These are phyloP conservation scores for Neurospora intermedia DNA, from an alignment of 495 filamentous ascomycete species.

Conservation along the genomic window DNA sequence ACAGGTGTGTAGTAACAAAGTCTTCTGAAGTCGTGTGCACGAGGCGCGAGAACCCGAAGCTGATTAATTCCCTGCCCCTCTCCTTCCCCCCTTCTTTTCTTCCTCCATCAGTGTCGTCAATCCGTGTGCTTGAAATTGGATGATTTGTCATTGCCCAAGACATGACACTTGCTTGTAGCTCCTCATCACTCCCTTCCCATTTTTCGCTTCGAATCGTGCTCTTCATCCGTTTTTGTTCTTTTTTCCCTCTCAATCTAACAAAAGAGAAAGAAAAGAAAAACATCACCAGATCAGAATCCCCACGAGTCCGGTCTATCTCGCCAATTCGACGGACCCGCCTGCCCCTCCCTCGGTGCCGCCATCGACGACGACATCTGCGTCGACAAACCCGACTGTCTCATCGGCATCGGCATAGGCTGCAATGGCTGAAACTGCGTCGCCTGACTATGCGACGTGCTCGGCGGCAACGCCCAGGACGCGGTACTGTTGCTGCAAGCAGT, in stretches of 20 bases:
- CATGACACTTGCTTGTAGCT: background rate
- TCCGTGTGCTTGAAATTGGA: background rate
- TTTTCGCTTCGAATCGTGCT: background rate
- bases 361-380: too few relatives aligned
- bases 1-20: background rate
- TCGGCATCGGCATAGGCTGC: background rate
- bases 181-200: background rate
- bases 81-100: too few relatives aligned
- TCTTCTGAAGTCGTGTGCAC: background rate
- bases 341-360: background rate
- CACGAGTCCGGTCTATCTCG: background rate
- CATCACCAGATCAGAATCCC: background rate
- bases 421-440: background rate
- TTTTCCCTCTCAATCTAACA: background rate
- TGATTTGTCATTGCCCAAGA: background rate
- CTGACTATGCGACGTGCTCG: slow-evolving; percentile 1
- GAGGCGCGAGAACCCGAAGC: background rate
- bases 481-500: slow-evolving; percentile 1
- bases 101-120: background rate
- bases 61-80: background rate
- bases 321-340: background rate
- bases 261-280: background rate
- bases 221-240: background rate
- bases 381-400: background rate
- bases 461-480: slow-evolving; percentile 5